Conservation (phyloP, 2,329 filamentous ascomycete species). For the Huntiella bhutanensis region DNA sequence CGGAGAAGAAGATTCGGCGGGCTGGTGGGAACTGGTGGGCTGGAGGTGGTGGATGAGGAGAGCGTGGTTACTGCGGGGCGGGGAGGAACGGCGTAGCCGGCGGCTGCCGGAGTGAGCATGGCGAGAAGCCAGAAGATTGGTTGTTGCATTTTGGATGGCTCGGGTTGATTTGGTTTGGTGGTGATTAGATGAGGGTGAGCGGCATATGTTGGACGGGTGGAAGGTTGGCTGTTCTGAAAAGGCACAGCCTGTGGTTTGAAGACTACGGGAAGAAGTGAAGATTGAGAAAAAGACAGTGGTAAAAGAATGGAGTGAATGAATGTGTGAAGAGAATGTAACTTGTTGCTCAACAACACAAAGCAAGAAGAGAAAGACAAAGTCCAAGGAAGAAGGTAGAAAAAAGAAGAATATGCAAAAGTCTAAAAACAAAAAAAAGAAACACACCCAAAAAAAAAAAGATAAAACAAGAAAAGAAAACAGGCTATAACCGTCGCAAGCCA, state of each 20-base stretch:
- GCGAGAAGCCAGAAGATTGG: conserved; percentile 20
- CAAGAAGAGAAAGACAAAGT: neutral
- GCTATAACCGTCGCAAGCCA: neutral
- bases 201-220: neutral
- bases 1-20: conserved; percentile 61
- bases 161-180: neutral
- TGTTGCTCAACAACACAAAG: neutral
- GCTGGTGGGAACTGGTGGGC: neutral
- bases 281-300: neutral
- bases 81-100: conserved; percentile 22
- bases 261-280: neutral
- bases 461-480: conserved; percentile 1
- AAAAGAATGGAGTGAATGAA: too few relatives aligned
- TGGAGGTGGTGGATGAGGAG: neutral
- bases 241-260: neutral
- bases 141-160: conserved; percentile 16
- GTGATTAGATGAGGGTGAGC: neutral
- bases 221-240: neutral
- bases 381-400: neutral
- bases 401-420: conserved; percentile 1
- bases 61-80: conserved; percentile 19
- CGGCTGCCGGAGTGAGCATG: conserved; percentile 17
- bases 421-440: neutral
- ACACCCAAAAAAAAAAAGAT: neutral
- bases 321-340: too few relatives aligned